Evolutionary conservation across 2,329 filamentous ascomycete genomes (phyloP), one percentile per base, ranked within the genome.

Genomic region (Coniosporium tulheliwenetii): DNA sequence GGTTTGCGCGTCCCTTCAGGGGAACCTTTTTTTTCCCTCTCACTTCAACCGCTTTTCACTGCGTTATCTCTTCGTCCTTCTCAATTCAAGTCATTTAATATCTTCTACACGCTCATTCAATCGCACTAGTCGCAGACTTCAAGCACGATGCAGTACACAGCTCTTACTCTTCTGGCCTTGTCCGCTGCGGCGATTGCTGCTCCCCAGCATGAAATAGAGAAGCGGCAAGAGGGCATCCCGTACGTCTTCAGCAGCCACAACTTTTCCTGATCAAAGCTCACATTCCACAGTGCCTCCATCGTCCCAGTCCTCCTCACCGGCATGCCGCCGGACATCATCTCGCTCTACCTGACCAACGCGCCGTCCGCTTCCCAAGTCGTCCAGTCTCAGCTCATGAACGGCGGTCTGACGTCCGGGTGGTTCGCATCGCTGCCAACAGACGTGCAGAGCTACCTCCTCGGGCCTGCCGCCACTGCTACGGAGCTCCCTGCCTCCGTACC

Each of bases 341-440:
- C 52, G 12, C 53, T 60, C 43, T 64, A 61, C 31, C 45, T 63
- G 39, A 64, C 62, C 45, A 63, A 64, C 51, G 50, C 56, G 13
- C 53, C 57, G 40, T 61, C 55, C 37, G 64, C 64, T 45, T 58
- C 57, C 41, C 51, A 57, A 9, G 51, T 60, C 36, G 57, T 69
- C 51, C 56, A 56, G 10, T 62, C 63, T 8, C 58, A 65, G 37
- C 58, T 69, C 53, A 50, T 55, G 9, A 61, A 60, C 30, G 61
- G 64, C 49, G 51, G 56, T 29, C 19, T 26, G 19, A 61, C 60
- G 13, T 64, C 66, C 13, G 44, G 52, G 3, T 69, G 66, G 66
- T 68, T 64, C 53, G 50, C 56, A 8, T 56, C 59, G 8, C 59
- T 69, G 3, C 66, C 66, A 5, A 49, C 56, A 36, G 62, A 64